A percentile compares a stretch with the other conserved stretches of the same genome.
These are phyloP conservation scores for Debaryomyces castellii DNA, from an alignment of 805 yeast genomes.

Conservation along the genomic window DNA sequence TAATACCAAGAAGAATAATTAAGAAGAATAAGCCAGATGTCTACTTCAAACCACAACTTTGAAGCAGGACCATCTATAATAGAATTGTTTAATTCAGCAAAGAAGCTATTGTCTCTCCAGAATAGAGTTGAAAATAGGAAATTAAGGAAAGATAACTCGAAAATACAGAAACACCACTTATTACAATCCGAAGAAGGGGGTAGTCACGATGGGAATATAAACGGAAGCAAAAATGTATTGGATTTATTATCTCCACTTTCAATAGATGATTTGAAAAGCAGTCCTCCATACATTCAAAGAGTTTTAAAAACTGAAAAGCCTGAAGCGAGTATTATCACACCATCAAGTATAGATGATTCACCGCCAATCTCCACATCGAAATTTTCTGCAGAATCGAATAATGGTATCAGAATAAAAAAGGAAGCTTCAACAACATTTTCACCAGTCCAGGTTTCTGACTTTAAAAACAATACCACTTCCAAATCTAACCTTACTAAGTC, in stretches of 20 bases:
- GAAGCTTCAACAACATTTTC: constrained; percentile 16
- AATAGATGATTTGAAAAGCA: constrained; percentile 34
- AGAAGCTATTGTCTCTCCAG: constrained; percentile 36
- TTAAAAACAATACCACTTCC: constrained; percentile 4
- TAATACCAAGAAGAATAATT: neutral
- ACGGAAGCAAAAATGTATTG: constrained; percentile 22
- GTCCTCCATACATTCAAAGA: constrained; percentile 9
- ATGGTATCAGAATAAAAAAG: constrained; percentile 12
- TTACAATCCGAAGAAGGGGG: constrained; percentile 1
- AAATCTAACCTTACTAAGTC: constrained; percentile 22
- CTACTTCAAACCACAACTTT: constrained; percentile 2
- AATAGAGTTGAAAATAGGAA: constrained; percentile 41
- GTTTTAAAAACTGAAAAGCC: constrained; percentile 3
- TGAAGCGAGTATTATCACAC: constrained; percentile 20
- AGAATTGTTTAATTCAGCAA: constrained; percentile 43
- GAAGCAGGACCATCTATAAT: constrained; percentile 31
- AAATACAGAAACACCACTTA: constrained; percentile 20
- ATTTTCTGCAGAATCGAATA: neutral
- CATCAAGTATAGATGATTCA: constrained; percentile 26
- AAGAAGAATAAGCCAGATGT: neutral
- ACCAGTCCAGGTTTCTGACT: constrained; percentile 12
- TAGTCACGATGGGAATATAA: neutral
- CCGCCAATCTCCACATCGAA: constrained; percentile 2
- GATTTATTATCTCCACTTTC: constrained; percentile 42
- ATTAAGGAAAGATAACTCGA: constrained; percentile 31